These are phyloP conservation scores for Fusarium phyllophilum DNA, from an alignment of 2,329 filamentous ascomycete species.

Conservation along the genomic window DNA sequence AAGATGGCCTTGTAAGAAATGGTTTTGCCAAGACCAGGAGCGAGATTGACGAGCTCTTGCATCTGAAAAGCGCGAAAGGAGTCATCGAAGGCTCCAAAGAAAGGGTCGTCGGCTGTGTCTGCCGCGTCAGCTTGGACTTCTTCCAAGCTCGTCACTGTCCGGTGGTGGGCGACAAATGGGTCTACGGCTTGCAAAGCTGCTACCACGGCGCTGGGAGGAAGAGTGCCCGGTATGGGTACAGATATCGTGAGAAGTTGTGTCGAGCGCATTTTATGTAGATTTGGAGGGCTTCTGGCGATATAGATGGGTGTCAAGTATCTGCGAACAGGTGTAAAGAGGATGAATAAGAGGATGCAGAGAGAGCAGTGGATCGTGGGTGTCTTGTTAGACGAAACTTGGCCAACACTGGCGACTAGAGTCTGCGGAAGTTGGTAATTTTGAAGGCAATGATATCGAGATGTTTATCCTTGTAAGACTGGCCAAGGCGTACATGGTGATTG, in stretches of 20 bases:
- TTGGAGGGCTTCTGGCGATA: background rate
- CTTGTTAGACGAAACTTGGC: background rate
- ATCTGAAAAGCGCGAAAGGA: constrained; percentile 50
- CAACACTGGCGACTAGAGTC: constrained; percentile 1
- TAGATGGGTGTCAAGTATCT: background rate
- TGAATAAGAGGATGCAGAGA: background rate
- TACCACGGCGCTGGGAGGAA: constrained; percentile 52
- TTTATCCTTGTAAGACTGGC: constrained; percentile 31
- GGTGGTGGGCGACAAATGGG: constrained; percentile 56
- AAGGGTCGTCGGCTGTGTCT: constrained; percentile 53
- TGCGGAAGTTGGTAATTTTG: constrained; percentile 9
- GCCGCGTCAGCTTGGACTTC: constrained; percentile 48
- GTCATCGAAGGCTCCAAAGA: constrained; percentile 53
- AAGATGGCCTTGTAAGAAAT: constrained; percentile 57
- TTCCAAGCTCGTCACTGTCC: constrained; percentile 50
- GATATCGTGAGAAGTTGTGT: constrained; percentile 50
- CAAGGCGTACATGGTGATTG: constrained; percentile 38
- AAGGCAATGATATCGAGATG: constrained; percentile 8
- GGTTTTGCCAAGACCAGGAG: constrained; percentile 54
- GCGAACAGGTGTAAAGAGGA: background rate
- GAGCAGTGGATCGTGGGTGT: background rate
- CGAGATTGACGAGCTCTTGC: constrained; percentile 48
- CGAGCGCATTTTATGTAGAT: constrained; percentile 44
- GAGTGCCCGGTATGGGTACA: constrained; percentile 54
- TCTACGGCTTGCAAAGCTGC: constrained; percentile 53